phyloP scores from a whole-genome alignment of 2,329 filamentous ascomycete species.

The Basipetospora chlamydospora region DNA sequence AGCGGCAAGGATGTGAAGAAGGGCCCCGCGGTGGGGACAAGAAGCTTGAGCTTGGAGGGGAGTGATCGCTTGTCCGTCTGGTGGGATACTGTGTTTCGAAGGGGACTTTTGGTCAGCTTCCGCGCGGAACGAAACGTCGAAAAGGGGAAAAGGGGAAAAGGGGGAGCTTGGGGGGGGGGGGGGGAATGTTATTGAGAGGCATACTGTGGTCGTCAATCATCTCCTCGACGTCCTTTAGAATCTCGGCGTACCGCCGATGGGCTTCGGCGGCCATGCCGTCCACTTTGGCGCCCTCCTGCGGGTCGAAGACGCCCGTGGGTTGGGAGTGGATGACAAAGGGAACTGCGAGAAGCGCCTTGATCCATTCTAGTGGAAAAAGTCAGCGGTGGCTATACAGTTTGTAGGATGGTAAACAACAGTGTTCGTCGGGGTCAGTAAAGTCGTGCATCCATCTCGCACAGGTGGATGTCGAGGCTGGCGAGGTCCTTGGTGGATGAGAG shows the following conservation, averaged over 20 bases:
- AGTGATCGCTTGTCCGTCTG: conserved; percentile 49
- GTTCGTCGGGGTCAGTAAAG: too few relatives aligned
- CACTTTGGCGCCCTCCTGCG: conserved; percentile 48
- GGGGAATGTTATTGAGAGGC: too few relatives aligned
- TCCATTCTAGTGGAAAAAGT: conserved; percentile 73
- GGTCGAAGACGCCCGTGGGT: conserved; percentile 72
- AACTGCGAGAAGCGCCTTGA: conserved; percentile 86
- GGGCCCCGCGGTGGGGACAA: conserved; percentile 80
- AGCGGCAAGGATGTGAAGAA: conserved; percentile 86
- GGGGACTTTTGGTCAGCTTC: too few relatives aligned
- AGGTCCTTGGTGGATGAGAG: too few relatives aligned
- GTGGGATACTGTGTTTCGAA: conserved; percentile 66
- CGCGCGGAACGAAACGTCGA: background rate
- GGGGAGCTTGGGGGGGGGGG: too few relatives aligned
- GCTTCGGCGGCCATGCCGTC: conserved; percentile 64
- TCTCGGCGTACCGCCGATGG: conserved; percentile 82
- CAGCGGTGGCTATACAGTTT: background rate
- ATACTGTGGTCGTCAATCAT: conserved; percentile 86
- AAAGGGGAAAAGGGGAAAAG: background rate
- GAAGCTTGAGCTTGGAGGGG: conserved; percentile 79
- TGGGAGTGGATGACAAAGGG: conserved; percentile 95
- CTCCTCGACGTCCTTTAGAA: conserved; percentile 82
- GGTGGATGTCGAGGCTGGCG: too few relatives aligned
- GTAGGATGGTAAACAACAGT: background rate
- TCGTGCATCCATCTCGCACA: too few relatives aligned